These are phyloP conservation scores for Aspergillus ellipticus DNA, from an alignment of 495 filamentous ascomycete genomes.

Conservation along the genomic window DNA sequence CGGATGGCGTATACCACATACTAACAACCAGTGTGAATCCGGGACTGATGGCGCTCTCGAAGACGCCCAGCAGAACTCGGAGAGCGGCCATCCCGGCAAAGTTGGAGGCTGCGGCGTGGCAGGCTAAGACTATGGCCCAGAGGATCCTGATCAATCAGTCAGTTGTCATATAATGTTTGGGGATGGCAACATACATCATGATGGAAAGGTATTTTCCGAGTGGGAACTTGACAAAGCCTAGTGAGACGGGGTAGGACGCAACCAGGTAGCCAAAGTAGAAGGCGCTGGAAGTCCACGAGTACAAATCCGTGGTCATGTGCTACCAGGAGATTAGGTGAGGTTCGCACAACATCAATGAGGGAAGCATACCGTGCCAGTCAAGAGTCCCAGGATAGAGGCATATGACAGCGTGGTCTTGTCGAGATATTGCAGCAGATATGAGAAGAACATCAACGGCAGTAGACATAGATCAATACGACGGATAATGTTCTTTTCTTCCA, in stretches of 20 bases:
- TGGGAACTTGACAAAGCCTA: constrained; percentile 15
- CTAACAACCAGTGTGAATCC: constrained; percentile 12
- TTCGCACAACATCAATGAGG: too few species aligned
- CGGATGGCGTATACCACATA: constrained; percentile 17
- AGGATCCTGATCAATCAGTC: constrained; percentile 9
- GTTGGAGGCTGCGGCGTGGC: constrained; percentile 47
- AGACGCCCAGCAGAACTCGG: constrained; percentile 31
- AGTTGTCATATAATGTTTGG: not conserved
- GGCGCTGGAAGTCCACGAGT: constrained; percentile 12
- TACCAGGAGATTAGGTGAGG: not conserved
- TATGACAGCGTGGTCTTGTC: constrained; percentile 8
- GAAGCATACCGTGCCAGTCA: constrained; percentile 1
- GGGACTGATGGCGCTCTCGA: constrained; percentile 16
- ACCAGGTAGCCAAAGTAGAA: constrained; percentile 18
- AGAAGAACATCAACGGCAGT: constrained; percentile 7
- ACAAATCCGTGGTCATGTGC: constrained; percentile 5
- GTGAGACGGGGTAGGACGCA: constrained; percentile 10
- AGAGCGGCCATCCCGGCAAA: constrained; percentile 48
- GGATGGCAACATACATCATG: not conserved
- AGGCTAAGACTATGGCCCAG: constrained; percentile 48
- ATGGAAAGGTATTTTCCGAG: constrained; percentile 14
- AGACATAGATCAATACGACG: constrained; percentile 7
- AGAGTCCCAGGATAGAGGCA: constrained; percentile 6
- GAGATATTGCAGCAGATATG: constrained; percentile 11
- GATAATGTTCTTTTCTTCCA: constrained; percentile 5